These are phyloP conservation scores for Vachellia pachyceras DNA, from an alignment of 306 rosid genomes.

Conservation along the genomic window DNA sequence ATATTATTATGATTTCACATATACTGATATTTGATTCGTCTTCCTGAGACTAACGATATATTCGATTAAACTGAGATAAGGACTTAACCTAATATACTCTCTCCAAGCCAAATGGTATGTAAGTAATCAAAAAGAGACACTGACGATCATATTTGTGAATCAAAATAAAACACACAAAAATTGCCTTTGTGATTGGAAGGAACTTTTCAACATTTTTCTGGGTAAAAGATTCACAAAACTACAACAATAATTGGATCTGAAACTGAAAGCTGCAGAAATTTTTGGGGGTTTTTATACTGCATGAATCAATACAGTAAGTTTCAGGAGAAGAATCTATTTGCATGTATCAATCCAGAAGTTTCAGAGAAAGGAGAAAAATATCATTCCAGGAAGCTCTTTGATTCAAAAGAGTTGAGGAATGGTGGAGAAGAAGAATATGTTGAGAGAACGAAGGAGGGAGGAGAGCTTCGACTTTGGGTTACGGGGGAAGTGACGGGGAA, in stretches of 20 bases:
- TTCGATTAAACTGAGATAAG: too few species aligned
- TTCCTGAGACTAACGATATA: too few species aligned
- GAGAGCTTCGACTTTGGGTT: too few species aligned
- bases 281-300: neutral
- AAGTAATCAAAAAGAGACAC: constrained; percentile 11
- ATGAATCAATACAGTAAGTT: neutral
- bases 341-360: neutral
- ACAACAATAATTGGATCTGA: neutral
- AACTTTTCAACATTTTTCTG: neutral
- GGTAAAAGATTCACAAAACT: neutral
- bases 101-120: constrained; percentile 26
- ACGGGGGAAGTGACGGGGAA: too few species aligned
- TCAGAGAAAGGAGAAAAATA: constrained; percentile 37
- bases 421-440: too few species aligned
- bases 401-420: constrained; percentile 34
- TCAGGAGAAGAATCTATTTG: neutral
- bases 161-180: neutral
- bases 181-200: neutral
- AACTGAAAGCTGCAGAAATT: neutral
- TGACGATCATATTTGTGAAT: neutral
- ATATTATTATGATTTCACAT: too few species aligned
- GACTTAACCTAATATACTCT: too few species aligned
- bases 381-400: constrained; percentile 52
- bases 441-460: too few species aligned
- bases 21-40: too few species aligned